phyloP scores from a whole-genome alignment of 345 rosid genomes.

The Corchorus capsularis region DNA sequence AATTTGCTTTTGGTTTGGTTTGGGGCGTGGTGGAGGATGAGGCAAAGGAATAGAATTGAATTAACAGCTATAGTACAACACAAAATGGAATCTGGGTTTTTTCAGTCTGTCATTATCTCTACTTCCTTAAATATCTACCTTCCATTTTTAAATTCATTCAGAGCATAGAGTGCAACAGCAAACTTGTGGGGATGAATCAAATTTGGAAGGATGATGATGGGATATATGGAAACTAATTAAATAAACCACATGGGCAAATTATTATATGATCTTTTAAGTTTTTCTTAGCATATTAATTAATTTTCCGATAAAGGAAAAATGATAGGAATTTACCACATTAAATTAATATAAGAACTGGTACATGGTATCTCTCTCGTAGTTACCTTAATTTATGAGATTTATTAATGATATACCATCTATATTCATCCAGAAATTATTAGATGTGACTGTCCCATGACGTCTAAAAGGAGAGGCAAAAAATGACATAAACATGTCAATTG shows the following conservation, averaged over 20 bases:
- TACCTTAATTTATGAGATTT: neutral
- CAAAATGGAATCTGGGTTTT: slow-evolving; percentile 8
- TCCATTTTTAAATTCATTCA: neutral
- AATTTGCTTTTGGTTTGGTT: neutral
- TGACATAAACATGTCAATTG: neutral
- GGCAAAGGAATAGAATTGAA: neutral
- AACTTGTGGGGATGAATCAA: neutral
- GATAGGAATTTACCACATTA: neutral
- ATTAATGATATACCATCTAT: too few species aligned
- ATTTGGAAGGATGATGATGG: neutral
- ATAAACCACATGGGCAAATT: neutral
- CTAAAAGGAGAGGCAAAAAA: too few species aligned
- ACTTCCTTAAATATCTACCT: slow-evolving; percentile 1
- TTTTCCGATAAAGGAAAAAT: neutral
- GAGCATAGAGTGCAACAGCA: slow-evolving; percentile 1
- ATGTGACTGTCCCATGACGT: too few species aligned
- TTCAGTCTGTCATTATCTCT: slow-evolving; percentile 9
- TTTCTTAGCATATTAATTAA: neutral
- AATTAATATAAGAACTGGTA: neutral
- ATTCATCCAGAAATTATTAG: too few species aligned
- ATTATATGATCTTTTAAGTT: neutral
- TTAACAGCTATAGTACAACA: slow-evolving; percentile 8
- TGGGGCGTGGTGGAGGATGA: neutral
- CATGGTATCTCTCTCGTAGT: neutral
- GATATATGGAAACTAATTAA: neutral